These are phyloP conservation scores for Royoungia palumana DNA, from an alignment of 768 basidiomycete species.

Conservation along the genomic window DNA sequence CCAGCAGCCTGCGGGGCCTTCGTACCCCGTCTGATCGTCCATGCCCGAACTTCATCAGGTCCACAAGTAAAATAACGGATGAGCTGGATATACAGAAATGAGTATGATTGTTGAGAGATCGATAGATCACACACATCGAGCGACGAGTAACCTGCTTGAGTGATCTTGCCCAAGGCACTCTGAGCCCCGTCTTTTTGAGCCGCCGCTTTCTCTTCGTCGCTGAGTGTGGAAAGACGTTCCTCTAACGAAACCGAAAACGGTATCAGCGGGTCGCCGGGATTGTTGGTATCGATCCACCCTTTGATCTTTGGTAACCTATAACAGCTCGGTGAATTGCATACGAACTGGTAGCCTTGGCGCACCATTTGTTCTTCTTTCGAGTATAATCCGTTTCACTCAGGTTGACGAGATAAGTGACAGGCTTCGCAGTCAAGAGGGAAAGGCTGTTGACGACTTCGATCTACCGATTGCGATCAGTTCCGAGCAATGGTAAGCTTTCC, in stretches of 20 bases:
- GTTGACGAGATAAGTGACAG: conserved; percentile 97
- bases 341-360: background rate
- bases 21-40: conserved; percentile 92
- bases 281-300: conserved; percentile 94
- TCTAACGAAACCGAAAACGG: conserved; percentile 97
- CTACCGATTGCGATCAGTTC: conserved; percentile 38
- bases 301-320: conserved; percentile 92
- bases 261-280: conserved; percentile 92
- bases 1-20: conserved; percentile 98
- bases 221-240: conserved; percentile 71
- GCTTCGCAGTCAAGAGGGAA: conserved; percentile 91
- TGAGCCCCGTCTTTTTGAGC: conserved; percentile 76
- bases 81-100: conserved; percentile 46
- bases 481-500: background rate
- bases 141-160: conserved; percentile 85
- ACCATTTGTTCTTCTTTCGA: conserved; percentile 99
- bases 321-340: background rate
- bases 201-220: conserved; percentile 66
- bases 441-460: conserved; percentile 89
- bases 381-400: conserved; percentile 91
- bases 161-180: conserved; percentile 87
- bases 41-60: conserved; percentile 94
- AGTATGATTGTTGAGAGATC: background rate
- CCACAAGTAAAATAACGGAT: conserved; percentile 98
- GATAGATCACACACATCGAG: conserved; percentile 58